Evolutionary conservation across 805 yeast species (phyloP), one percentile per base, ranked within the genome.

Genomic region (Nakazawaea laoshanensis): DNA sequence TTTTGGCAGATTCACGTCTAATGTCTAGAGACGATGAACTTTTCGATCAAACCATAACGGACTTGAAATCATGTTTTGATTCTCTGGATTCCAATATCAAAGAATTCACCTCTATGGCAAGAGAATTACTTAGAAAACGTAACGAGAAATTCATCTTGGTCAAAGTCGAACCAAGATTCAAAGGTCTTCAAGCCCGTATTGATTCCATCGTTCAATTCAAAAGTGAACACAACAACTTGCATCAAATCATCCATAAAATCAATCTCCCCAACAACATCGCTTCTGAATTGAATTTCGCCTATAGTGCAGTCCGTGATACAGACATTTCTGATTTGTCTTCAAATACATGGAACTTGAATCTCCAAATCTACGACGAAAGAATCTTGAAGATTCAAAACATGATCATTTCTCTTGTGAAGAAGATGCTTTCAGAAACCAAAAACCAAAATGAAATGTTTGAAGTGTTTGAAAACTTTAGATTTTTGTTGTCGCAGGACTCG

Each of bases 121-220:
- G 96, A 36, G 96, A 88, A 39, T 53, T 82, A 3, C 61, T 83
- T 25, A 62, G 96, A 41, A 82, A 77, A 44, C 57, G 92, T 27
- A 73, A 75, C 7, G 89, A 82, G 35, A 76, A 74, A 38, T 79
- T 80, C 47, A 65, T 79, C 10, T 68, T 77, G 15, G 70, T 85
- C 14, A 71, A 76, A 37, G 61, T 86, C 7, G 59, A 59, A n/a
- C 65, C 74, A 7, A 56, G 65, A 3, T 50, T 70, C 1, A 44
- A 42, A 1, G 48, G 40, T 11, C 34, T 73, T 17, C 63, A 57
- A 37, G 67, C 65, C 1, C 55, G 75, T 19, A 32, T 79, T 1
- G 57, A 52, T 1, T 59, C 61, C 20, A 41, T 79, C 2, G 46
- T 45, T 4, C 43, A 46, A 1, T 68, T 85, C 42, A 61, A 88